Percentiles rank a stretch among this genome's conserved stretches.
phyloP scores from a whole-genome alignment of 306 rosid species.

The Rosa lucieae region DNA sequence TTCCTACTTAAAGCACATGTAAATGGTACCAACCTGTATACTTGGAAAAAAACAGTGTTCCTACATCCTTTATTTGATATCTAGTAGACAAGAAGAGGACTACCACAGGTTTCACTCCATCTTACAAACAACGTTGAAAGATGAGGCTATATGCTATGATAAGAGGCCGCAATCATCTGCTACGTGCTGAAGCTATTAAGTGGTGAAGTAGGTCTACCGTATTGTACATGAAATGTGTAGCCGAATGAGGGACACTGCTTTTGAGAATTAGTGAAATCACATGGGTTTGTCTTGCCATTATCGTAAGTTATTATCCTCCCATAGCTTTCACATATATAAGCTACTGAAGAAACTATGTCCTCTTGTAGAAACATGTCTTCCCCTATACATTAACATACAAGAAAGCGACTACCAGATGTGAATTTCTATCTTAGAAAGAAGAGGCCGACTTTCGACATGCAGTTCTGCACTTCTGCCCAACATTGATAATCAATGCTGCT shows the following conservation, averaged over 20 bases:
- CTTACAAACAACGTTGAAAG: neutral
- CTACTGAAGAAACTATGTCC: neutral
- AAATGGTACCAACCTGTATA: neutral
- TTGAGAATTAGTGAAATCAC: neutral
- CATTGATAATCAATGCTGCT: no score
- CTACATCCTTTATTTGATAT: neutral
- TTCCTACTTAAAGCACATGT: neutral
- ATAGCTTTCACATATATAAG: neutral
- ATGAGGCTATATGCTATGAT: neutral
- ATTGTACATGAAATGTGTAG: neutral
- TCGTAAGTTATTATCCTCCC: neutral
- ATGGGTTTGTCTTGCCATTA: neutral
- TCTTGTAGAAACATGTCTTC: neutral
- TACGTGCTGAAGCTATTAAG: no score
- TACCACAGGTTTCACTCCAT: neutral
- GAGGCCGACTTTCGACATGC: neutral
- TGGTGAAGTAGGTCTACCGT: neutral
- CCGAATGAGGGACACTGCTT: neutral
- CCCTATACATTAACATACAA: neutral
- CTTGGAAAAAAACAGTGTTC: neutral
- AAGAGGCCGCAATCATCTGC: neutral
- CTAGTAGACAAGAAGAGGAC: neutral
- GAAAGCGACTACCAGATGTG: no score
- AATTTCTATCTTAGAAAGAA: neutral
- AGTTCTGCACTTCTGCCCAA: neutral